Base-by-base conservation (phyloP, 768 basidiomycete genomes). In the Artomyces pyxidatus region DNA sequence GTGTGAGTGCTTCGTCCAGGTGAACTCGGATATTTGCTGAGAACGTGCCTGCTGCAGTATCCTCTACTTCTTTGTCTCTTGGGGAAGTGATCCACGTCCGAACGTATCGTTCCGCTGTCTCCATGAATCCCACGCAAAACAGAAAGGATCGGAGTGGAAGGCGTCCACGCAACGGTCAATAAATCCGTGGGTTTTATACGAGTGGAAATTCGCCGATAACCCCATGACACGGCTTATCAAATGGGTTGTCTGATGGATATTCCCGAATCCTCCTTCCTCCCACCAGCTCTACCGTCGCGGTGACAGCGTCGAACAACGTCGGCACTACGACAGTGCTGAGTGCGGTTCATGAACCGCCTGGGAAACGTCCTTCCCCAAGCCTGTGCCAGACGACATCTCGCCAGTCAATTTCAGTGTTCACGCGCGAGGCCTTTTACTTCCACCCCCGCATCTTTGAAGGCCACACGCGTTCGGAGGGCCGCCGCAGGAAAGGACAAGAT, bases 401-500 rank as follows among this genome's bases (percentile, higher is more conserved):
- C 32, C 25, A 6, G 14, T 11, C 16, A 38, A 21, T 43, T 19
- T 30, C 19, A 16, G 21, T 19, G 30, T 25, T 16, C 19, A 37
- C 6, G 21, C 17, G 8, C 11, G 7, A 49, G 55, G 7, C 32
- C 21, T 8, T 44, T 56, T 47, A 21, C 49, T 14, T 45, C 53
- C 11, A 54, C 53, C 3, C 38, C 42, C 2, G 16, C 43, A 3
- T 27, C 28, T 11, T 42, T 25, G 27, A 37, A 29, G 28, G 44
- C 38, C 22, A 37, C 32, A 25, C 49, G 46, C 23, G 30, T 28
- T 11, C 22, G 22, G 19, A 25, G 19, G 27, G 27, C 9, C 21
- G 7, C 10, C 30, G 12, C 19, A 16, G 19, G 28, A 22, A 43
- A 64, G 47, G 82, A 87, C 61, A 84, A 78, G 65, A 81, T 84